phyloP scores from a whole-genome alignment of 345 rosid genomes.

The Pseudoturritis turrita region DNA sequence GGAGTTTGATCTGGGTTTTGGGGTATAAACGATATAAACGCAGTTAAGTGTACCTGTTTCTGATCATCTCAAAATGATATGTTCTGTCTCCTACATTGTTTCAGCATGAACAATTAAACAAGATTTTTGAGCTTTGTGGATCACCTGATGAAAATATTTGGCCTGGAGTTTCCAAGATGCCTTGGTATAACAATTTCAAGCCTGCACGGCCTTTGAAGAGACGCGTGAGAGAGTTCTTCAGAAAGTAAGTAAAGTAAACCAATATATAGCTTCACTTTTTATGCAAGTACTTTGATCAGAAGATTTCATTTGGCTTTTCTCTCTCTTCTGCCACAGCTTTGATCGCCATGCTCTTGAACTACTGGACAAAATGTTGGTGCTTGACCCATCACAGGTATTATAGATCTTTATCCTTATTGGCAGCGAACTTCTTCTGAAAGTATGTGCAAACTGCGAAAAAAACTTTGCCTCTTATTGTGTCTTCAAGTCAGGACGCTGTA shows the following conservation, averaged over 20 bases:
- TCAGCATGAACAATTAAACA: conserved; percentile 61
- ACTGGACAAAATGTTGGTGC: conserved; percentile 84
- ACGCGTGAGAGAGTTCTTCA: conserved; percentile 74
- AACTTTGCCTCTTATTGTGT: background rate
- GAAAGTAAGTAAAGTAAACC: conserved; percentile 54
- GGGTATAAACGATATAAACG: background rate
- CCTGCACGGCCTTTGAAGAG: conserved; percentile 53
- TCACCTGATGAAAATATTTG: conserved; percentile 64
- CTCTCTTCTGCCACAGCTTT: conserved; percentile 39
- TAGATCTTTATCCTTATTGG: background rate
- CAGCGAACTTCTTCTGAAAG: background rate
- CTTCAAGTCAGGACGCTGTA: background rate
- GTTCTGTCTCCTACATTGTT: background rate
- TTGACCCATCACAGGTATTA: conserved; percentile 84
- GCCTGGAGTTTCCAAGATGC: conserved; percentile 70
- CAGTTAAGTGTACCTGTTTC: background rate
- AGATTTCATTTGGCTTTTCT: background rate
- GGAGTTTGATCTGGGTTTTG: background rate
- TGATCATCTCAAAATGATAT: background rate
- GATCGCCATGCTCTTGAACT: conserved; percentile 94
- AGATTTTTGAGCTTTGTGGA: conserved; percentile 70
- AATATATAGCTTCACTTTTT: background rate
- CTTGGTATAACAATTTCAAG: conserved; percentile 59
- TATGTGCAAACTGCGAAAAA: background rate
- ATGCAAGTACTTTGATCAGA: background rate